Conservation (phyloP, 2,329 filamentous ascomycete species). For the Nemania serpens region DNA sequence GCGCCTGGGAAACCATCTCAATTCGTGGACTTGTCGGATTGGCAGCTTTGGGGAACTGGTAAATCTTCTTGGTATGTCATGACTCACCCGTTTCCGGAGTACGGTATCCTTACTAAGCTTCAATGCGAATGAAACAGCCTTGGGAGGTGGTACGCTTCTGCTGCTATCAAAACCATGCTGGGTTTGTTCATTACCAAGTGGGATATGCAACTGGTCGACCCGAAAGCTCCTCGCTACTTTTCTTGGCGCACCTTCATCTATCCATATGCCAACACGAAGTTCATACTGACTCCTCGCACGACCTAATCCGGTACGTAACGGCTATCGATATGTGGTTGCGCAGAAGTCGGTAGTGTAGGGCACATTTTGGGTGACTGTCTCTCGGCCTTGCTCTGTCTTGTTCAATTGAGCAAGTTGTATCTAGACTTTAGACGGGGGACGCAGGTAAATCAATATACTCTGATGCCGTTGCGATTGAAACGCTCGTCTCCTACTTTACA, state of each 20-base stretch:
- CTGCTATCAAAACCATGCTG: neutral
- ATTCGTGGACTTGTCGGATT: neutral
- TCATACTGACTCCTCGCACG: no score
- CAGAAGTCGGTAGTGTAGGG: no score
- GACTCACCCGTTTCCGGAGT: no score
- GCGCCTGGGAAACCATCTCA: neutral
- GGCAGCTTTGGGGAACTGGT: constrained; percentile 2
- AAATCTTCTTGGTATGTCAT: neutral
- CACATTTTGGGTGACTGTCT: no score
- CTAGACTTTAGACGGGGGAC: no score
- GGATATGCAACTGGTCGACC: neutral
- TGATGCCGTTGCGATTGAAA: no score
- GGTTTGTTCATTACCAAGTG: neutral
- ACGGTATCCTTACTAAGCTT: neutral
- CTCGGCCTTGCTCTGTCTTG: no score
- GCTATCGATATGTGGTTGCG: no score
- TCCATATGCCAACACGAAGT: neutral
- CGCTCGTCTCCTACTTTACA: no score
- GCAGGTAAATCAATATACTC: no score
- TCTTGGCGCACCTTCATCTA: neutral
- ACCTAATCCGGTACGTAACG: no score
- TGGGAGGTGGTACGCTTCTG: neutral
- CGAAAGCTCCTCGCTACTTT: neutral
- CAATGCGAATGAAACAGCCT: neutral
- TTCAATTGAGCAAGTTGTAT: no score